phyloP scores from a whole-genome alignment of 2,329 filamentous ascomycete genomes.

The Rutstroemia sp. region DNA sequence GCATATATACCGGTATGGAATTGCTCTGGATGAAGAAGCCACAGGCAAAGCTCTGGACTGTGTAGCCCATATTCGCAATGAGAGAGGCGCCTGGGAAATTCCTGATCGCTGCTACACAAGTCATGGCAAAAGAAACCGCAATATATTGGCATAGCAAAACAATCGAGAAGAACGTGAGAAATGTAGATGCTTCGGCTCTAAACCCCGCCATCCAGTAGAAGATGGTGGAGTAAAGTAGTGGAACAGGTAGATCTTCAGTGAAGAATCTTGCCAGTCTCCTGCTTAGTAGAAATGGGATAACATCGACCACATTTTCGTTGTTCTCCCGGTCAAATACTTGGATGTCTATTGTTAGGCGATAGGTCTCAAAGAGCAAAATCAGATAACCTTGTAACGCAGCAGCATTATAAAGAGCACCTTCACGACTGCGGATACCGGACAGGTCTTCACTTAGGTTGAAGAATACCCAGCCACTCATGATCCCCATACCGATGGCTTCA shows the following conservation, averaged over 20 bases:
- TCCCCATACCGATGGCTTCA: slow-evolving; percentile 62
- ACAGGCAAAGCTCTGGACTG: slow-evolving; percentile 65
- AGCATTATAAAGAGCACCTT: slow-evolving; percentile 67
- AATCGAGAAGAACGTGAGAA: slow-evolving; percentile 65
- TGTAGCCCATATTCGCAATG: slow-evolving; percentile 66
- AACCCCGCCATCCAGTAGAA: slow-evolving; percentile 77
- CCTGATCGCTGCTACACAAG: slow-evolving; percentile 57
- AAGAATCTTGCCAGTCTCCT: slow-evolving; percentile 60
- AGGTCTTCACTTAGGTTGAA: slow-evolving; percentile 56
- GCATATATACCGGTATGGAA: slow-evolving; percentile 68
- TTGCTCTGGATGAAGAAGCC: slow-evolving; percentile 71
- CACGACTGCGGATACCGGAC: slow-evolving; percentile 63
- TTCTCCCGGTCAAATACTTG: slow-evolving; percentile 69
- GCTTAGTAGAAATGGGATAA: slow-evolving; percentile 63
- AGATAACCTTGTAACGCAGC: slow-evolving; percentile 69
- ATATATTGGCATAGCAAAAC: slow-evolving; percentile 66
- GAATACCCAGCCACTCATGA: slow-evolving; percentile 69
- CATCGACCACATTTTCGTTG: slow-evolving; percentile 63
- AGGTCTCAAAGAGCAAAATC: slow-evolving; percentile 68
- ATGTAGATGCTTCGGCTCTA: slow-evolving; percentile 52
- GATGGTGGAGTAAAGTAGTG: slow-evolving; percentile 61
- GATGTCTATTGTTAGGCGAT: slow-evolving; percentile 67
- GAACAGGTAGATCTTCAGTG: slow-evolving; percentile 67
- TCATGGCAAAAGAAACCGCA: slow-evolving; percentile 62
- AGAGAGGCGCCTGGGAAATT: slow-evolving; percentile 65